Conservation (phyloP, 2,329 filamentous ascomycete species). For the Phaeosphaeria sp. region DNA sequence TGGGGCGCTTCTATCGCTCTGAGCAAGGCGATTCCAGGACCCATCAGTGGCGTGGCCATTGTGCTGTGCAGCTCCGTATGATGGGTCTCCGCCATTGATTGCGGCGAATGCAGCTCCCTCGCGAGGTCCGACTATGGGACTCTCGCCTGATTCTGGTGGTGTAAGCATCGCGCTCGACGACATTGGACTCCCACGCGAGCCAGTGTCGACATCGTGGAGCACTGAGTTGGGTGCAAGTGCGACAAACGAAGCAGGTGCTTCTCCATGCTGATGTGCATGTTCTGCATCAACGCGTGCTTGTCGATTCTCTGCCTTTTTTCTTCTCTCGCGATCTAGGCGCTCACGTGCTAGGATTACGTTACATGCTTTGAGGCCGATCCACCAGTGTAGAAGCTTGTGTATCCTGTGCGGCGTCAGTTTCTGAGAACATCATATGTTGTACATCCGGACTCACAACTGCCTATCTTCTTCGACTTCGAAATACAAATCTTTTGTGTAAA, state of each 20-base stretch:
- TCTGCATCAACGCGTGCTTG: conserved; percentile 37
- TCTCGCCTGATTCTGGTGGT: conserved; percentile 37
- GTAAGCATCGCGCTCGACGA: conserved; percentile 37
- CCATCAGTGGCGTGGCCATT: conserved; percentile 27
- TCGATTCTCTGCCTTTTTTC: conserved; percentile 43
- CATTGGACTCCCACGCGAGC: conserved; percentile 31
- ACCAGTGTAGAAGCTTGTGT: conserved; percentile 44
- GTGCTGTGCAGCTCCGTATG: conserved; percentile 13
- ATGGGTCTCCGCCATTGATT: conserved; percentile 12
- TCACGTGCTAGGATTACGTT: conserved; percentile 46
- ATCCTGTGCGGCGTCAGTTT: conserved; percentile 31
- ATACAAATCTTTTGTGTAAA: conserved; percentile 41
- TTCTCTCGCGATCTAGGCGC: conserved; percentile 41
- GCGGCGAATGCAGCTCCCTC: conserved; percentile 20
- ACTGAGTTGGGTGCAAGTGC: conserved; percentile 38
- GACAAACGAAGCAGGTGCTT: conserved; percentile 36
- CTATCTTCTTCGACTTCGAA: conserved; percentile 41
- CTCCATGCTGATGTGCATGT: conserved; percentile 23
- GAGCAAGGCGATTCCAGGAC: conserved; percentile 28
- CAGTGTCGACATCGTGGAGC: conserved; percentile 32
- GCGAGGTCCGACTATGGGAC: conserved; percentile 28
- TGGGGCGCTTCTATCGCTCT: conserved; percentile 18
- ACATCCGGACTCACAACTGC: conserved; percentile 29
- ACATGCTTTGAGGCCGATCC: conserved; percentile 46
- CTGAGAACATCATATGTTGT: not conserved